Evolutionary conservation across 768 basidiomycete genomes (phyloP), one percentile per base, ranked within the genome.

Genomic region (Termitomyces heimii): DNA sequence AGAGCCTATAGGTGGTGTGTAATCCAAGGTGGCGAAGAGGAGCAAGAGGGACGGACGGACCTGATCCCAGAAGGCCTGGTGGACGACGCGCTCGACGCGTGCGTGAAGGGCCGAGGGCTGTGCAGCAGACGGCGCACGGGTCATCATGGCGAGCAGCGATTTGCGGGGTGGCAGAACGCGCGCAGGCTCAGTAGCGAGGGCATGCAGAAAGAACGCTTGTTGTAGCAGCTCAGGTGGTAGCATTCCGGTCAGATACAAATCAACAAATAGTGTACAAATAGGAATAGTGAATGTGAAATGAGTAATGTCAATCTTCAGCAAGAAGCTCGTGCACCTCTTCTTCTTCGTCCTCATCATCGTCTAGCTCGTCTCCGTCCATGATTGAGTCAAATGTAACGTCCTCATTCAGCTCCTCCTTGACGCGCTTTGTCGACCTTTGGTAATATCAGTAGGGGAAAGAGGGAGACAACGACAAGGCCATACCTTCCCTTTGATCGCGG

Each of bases 31-130:
- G 60, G 32, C 43, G 61, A 7, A 56, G 4, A 8, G 24, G 50
- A 39, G 24, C 3, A 4, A 39, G 37, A 28, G 24, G 24, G 46
- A 54, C 77, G 35, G 46, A 54, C 77, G 65, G 62, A 89, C 88
- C 77, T 87, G 81, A 42, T 84, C 82, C 88, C 88, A 91, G 66
- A 91, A 91, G 4, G 85, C 87, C 49, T 72, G 73, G 66, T 87
- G 84, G 13, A 82, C 78, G 6, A 82, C 81, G 57, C 77, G 74
- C 56, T 78, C 76, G 13, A 82, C 80, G 40, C 80, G 68, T 13
- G 73, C 68, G 10, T 72, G 71, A 10, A 78, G 62, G 8, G 46
- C n/a, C 24, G 63, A 59, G 9, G 50, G 47, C 2, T 54, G 34
- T 0, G 53, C 5, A 14, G 57, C 44, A n/a, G 54, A 24, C 13